These are phyloP conservation scores for Starmera stellimalicola DNA, from an alignment of 1,139 yeast species.

Conservation along the genomic window DNA sequence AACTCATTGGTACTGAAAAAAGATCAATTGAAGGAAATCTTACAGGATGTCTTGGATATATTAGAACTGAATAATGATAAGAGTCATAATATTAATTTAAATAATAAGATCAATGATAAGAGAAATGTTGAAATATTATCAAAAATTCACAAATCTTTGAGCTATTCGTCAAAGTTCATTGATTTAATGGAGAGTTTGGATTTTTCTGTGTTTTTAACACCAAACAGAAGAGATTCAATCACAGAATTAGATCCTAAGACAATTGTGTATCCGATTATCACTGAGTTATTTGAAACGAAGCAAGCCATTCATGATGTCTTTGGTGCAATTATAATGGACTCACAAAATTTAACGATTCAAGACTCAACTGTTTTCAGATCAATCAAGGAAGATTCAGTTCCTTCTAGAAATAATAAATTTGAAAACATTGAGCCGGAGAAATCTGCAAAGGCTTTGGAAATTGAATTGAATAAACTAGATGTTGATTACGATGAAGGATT, in stretches of 20 bases:
- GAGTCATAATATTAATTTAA: not conserved
- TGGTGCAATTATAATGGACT: constrained; percentile 51
- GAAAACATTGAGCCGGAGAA: constrained; percentile 37
- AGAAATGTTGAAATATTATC: constrained; percentile 46
- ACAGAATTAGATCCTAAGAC: constrained; percentile 20
- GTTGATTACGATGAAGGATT: constrained; percentile 36
- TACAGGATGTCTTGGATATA: constrained; percentile 32
- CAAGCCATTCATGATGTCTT: constrained; percentile 64
- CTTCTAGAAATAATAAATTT: constrained; percentile 33
- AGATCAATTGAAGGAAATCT: constrained; percentile 29
- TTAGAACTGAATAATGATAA: constrained; percentile 21
- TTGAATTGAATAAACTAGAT: constrained; percentile 36
- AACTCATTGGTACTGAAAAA: constrained; percentile 28
- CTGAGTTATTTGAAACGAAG: constrained; percentile 67
- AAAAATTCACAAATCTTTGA: constrained; percentile 42
- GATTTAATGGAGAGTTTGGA: constrained; percentile 54
- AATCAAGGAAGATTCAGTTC: constrained; percentile 40
- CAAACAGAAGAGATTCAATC: constrained; percentile 7
- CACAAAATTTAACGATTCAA: constrained; percentile 60
- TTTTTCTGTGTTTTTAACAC: constrained; percentile 30
- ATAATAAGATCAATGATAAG: constrained; percentile 24
- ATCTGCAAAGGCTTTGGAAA: constrained; percentile 38
- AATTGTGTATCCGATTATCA: constrained; percentile 52
- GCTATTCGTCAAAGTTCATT: constrained; percentile 38
- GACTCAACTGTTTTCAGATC: constrained; percentile 69